Conservation (phyloP, 352 stramenopile species). For the Pythium phragmiticola region DNA sequence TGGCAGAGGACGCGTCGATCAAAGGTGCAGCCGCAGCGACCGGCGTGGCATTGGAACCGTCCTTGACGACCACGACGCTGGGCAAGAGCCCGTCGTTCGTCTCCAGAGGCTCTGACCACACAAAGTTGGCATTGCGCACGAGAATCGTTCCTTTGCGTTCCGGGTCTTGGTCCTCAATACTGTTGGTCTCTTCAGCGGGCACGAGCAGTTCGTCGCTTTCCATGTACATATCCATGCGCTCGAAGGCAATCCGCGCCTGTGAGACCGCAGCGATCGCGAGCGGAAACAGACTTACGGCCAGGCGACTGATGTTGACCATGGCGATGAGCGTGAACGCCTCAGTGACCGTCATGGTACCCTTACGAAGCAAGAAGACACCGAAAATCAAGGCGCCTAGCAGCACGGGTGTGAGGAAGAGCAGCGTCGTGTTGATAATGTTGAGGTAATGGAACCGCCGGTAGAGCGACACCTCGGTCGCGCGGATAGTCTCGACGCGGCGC, state of each 20-base stretch:
- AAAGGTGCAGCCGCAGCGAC: neutral
- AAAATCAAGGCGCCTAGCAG: constrained; percentile 42
- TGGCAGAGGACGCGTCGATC: no score
- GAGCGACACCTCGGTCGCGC: constrained; percentile 38
- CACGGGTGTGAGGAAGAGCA: constrained; percentile 53
- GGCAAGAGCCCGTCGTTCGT: neutral
- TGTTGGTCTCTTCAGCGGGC: neutral
- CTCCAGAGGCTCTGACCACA: constrained; percentile 17
- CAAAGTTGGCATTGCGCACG: constrained; percentile 27
- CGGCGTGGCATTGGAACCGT: constrained; percentile 3
- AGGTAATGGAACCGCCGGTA: constrained; percentile 56
- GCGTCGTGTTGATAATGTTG: constrained; percentile 58
- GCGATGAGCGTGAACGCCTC: constrained; percentile 56
- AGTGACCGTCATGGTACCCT: constrained; percentile 41
- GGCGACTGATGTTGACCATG: constrained; percentile 58
- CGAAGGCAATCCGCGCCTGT: constrained; percentile 27
- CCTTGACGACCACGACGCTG: constrained; percentile 31
- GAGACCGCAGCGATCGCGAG: constrained; percentile 29
- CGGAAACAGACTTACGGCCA: constrained; percentile 36
- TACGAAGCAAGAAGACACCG: constrained; percentile 39
- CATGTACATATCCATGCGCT: constrained; percentile 30
- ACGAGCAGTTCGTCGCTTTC: constrained; percentile 27
- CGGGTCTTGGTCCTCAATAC: neutral
- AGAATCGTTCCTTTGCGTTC: constrained; percentile 21
- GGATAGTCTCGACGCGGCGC: constrained; percentile 41